phyloP scores from a whole-genome alignment of 176 grass and related monocot genomes.

The Carex littledalei region DNA sequence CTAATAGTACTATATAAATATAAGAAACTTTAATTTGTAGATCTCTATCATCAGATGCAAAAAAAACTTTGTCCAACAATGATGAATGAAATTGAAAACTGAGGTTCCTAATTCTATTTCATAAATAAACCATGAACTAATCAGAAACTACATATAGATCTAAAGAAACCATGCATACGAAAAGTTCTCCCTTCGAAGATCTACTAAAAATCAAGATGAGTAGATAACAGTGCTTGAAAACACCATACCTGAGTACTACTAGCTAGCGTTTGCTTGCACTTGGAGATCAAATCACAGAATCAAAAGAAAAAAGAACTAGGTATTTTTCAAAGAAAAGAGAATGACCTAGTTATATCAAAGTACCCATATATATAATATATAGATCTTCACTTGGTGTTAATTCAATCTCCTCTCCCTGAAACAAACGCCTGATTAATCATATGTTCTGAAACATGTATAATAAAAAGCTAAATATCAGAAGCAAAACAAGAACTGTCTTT shows the following conservation, averaged over 20 bases:
- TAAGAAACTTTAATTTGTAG: background rate
- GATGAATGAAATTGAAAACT: background rate
- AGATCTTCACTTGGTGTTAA: background rate
- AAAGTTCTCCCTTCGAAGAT: background rate
- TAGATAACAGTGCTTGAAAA: background rate
- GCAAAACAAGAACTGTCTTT: background rate
- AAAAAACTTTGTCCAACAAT: background rate
- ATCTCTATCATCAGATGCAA: background rate
- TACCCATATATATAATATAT: background rate
- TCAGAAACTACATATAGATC: background rate
- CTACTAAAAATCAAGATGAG: background rate
- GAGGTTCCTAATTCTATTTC: background rate
- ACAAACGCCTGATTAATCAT: background rate
- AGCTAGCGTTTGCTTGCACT: slow-evolving; percentile 9
- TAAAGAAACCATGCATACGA: background rate
- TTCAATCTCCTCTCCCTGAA: background rate
- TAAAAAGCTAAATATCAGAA: background rate
- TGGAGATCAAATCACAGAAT: background rate
- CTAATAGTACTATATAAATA: background rate
- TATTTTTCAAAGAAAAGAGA: background rate
- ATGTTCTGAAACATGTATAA: background rate
- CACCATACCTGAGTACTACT: background rate
- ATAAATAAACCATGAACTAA: background rate
- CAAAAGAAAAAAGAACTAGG: background rate
- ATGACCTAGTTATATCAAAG: slow-evolving; percentile 2